Conservation (phyloP, 768 basidiomycete genomes). For the Boletus sp. region DNA sequence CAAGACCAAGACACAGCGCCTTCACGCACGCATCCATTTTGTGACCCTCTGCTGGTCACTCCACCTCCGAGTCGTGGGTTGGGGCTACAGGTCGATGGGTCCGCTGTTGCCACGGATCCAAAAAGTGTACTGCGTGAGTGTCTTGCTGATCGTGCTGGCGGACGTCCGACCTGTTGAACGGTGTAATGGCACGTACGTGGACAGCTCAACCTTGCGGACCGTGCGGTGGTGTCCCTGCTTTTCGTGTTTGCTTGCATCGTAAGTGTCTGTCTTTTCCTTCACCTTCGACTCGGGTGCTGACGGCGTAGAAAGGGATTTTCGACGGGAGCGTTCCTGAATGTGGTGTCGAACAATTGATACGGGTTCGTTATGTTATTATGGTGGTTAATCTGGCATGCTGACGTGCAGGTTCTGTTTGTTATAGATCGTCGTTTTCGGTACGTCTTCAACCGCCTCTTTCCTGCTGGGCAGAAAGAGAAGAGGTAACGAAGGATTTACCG, state of each 20-base stretch:
- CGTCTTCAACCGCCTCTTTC: not conserved
- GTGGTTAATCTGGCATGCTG: not conserved
- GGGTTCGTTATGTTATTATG: slow-evolving; percentile 18
- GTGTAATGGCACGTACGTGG: not conserved
- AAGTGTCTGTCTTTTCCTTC: slow-evolving; percentile 7
- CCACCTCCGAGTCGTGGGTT: slow-evolving; percentile 37
- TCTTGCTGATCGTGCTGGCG: not conserved
- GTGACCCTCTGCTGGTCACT: slow-evolving; percentile 34
- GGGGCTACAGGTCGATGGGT: slow-evolving; percentile 40
- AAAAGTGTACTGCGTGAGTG: slow-evolving; percentile 34
- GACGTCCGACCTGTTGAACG: not conserved
- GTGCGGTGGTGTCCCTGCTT: slow-evolving; percentile 40
- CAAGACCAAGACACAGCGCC: slow-evolving; percentile 22
- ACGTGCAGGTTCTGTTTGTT: not conserved
- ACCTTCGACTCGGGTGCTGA: not conserved
- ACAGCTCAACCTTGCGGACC: slow-evolving; percentile 39
- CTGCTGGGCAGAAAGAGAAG: too few species aligned
- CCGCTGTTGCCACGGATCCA: slow-evolving; percentile 40
- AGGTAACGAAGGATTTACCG: not conserved
- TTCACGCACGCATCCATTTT: slow-evolving; percentile 33
- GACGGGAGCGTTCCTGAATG: slow-evolving; percentile 32
- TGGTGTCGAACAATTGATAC: slow-evolving; percentile 27
- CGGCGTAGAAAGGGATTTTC: slow-evolving; percentile 29
- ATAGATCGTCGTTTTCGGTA: slow-evolving; percentile 31
- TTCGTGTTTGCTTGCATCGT: slow-evolving; percentile 43